Evolutionary conservation across 148 eudicot genomes (phyloP).

Genomic region (Amaranthus palmeri): DNA sequence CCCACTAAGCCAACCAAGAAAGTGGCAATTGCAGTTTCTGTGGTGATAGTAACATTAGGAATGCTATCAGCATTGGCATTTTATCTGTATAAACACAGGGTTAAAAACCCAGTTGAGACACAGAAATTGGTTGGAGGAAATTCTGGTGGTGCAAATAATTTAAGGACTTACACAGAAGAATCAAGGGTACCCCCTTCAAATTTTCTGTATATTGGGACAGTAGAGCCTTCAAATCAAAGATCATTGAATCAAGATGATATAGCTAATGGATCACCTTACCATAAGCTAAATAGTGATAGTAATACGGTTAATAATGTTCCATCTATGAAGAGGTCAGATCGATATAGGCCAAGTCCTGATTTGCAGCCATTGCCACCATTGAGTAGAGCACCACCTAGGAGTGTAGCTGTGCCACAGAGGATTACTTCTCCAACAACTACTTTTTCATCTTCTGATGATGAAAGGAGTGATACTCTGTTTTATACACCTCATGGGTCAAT

Average conservation of each 20-base stretch:
- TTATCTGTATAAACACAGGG: constrained; percentile 58
- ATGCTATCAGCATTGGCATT: constrained; percentile 80
- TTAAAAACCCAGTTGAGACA: constrained; percentile 35
- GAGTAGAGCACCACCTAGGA: constrained; percentile 43
- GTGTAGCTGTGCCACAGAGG: constrained; percentile 25
- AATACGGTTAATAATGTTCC: constrained; percentile 11
- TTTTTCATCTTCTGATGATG: constrained; percentile 63
- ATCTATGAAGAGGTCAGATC: constrained; percentile 42
- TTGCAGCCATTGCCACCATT: constrained; percentile 83
- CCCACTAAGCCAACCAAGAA: constrained; percentile 61
- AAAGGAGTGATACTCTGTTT: constrained; percentile 48
- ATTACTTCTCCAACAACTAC: constrained; percentile 51
- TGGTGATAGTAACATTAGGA: constrained; percentile 68
- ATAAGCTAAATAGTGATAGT: constrained; percentile 34
- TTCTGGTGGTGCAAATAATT: not conserved
- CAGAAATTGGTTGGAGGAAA: constrained; percentile 57
- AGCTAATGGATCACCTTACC: constrained; percentile 64
- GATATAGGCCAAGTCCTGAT: constrained; percentile 82
- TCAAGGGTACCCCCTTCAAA: constrained; percentile 53
- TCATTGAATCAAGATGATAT: constrained; percentile 28
- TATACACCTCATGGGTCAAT: constrained; percentile 76
- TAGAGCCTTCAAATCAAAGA: constrained; percentile 53
- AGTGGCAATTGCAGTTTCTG: constrained; percentile 69
- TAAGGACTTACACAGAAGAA: constrained; percentile 39
- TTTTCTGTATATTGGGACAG: constrained; percentile 73